Conservation (phyloP, 805 yeast species). For the Jamesozyma lodderae region DNA sequence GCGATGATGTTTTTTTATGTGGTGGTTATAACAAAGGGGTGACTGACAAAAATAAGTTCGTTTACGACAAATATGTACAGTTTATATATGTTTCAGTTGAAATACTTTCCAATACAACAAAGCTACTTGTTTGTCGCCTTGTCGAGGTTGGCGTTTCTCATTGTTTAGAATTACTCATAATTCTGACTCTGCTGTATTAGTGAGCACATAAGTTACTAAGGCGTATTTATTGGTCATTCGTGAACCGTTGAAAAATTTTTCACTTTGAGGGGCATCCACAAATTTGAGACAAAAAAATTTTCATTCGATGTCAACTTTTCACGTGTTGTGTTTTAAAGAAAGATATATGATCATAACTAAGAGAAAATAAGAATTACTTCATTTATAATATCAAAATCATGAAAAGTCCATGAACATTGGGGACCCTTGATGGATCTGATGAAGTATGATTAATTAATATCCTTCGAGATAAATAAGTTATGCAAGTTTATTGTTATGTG, state of each 20-base stretch:
- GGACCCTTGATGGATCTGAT: neutral
- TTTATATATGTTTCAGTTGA: too few species aligned
- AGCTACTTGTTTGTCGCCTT: neutral
- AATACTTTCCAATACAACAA: too few species aligned
- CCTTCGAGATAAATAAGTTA: neutral
- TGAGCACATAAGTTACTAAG: conserved; percentile 1
- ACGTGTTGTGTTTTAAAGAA: neutral
- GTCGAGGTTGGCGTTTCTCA: neutral
- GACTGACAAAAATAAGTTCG: too few species aligned
- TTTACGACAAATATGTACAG: too few species aligned
- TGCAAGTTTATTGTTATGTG: neutral
- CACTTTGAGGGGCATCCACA: neutral
- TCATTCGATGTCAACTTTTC: neutral
- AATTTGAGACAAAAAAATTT: neutral
- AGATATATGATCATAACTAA: neutral
- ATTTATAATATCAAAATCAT: neutral
- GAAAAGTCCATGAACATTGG: neutral
- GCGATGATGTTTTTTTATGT: too few species aligned
- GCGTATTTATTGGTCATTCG: too few species aligned
- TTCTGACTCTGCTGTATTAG: neutral
- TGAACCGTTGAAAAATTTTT: neutral
- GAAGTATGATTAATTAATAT: neutral
- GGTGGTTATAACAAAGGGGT: too few species aligned
- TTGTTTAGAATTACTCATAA: neutral
- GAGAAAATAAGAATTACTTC: neutral